Evolutionary conservation across 2,329 filamentous ascomycete genomes (phyloP).

Genomic region (Penicillium italicum): DNA sequence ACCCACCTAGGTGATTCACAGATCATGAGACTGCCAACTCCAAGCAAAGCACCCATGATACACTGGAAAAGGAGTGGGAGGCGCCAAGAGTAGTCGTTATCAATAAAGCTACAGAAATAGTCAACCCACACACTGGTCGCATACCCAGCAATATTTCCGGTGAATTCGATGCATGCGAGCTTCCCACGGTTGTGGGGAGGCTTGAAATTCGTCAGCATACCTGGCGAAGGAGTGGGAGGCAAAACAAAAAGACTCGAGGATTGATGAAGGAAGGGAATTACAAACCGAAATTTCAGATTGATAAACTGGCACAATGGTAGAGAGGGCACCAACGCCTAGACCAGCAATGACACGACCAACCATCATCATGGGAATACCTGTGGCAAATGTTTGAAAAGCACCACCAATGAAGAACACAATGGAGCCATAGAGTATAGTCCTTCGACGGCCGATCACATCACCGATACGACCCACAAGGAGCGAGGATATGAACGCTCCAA

Average conservation of each 20-base stretch:
- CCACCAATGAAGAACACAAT: conserved; percentile 82
- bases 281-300: conserved; percentile 80
- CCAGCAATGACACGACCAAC: conserved; percentile 78
- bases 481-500: conserved; percentile 89
- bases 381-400: conserved; percentile 76
- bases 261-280: background rate
- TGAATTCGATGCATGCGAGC: conserved; percentile 96
- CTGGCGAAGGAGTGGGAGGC: background rate
- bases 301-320: conserved; percentile 89
- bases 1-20: conserved; percentile 87
- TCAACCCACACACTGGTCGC: conserved; percentile 97
- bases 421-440: conserved; percentile 90
- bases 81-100: conserved; percentile 83
- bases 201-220: conserved; percentile 23
- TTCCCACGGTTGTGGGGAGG: conserved; percentile 94
- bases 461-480: conserved; percentile 81
- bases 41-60: conserved; percentile 84
- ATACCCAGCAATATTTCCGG: conserved; percentile 94
- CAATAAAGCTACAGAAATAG: conserved; percentile 91
- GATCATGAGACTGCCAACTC: conserved; percentile 81
- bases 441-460: conserved; percentile 83
- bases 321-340: conserved; percentile 80
- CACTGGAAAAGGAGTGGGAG: conserved; percentile 89
- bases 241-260: background rate
- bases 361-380: conserved; percentile 84